Percentiles rank a stretch among this genome's conserved stretches.
Evolutionary conservation across 78 protist genomes (phyloP).

Genomic region (Chrysochromulina tobinii): DNA sequence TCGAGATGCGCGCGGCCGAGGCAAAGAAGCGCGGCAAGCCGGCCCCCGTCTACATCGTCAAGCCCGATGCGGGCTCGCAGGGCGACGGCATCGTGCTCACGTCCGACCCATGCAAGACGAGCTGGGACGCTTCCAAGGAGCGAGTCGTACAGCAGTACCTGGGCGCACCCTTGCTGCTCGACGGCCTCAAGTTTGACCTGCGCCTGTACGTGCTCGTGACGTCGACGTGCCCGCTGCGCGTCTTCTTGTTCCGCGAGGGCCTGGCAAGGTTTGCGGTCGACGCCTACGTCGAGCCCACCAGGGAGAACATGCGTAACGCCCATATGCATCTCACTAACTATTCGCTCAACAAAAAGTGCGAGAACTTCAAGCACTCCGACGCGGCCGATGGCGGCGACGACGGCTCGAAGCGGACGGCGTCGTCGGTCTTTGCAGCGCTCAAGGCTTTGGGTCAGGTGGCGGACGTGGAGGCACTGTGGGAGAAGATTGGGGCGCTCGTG

Average conservation of each 20-base stretch:
- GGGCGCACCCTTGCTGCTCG: not conserved
- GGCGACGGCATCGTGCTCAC: not conserved
- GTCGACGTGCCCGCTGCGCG: not conserved
- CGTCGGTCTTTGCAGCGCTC: no score
- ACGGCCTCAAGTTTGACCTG: conserved; percentile 26
- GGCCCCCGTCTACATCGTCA: not conserved
- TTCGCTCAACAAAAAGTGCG: not conserved
- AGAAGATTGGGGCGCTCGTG: no score
- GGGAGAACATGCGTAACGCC: not conserved
- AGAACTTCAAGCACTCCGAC: not conserved
- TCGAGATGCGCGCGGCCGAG: no score
- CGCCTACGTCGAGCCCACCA: not conserved
- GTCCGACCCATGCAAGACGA: no score
- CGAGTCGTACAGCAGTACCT: not conserved
- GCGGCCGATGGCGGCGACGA: no score
- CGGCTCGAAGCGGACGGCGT: no score
- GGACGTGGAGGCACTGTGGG: no score
- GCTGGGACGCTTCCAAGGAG: not conserved
- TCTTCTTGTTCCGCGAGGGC: not conserved
- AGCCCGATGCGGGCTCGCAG: not conserved
- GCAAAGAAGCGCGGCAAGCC: no score
- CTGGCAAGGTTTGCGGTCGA: not conserved
- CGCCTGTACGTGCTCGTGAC: not conserved
- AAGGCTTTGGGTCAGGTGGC: no score
- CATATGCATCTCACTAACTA: conserved; percentile 22